A percentile compares a stretch with the other conserved stretches of the same genome.
Evolutionary conservation across 345 rosid species (phyloP).

Genomic region (Gynandropsis gynandra): DNA sequence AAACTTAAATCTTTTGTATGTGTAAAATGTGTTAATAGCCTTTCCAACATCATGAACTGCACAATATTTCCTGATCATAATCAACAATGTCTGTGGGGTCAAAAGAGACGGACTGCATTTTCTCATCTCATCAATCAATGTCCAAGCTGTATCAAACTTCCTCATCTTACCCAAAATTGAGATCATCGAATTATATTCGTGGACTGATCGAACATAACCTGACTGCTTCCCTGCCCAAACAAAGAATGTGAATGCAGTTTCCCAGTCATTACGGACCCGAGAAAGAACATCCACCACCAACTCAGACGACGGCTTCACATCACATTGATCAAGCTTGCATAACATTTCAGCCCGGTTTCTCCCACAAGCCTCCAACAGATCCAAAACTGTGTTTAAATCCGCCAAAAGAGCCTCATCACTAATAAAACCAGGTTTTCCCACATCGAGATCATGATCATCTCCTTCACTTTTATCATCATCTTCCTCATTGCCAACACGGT

Average conservation of each 20-base stretch:
- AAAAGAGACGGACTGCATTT: conserved; percentile 47
- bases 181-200: conserved; percentile 73
- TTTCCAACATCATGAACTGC: conserved; percentile 74
- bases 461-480: conserved; percentile 21
- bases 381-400: conserved; percentile 38
- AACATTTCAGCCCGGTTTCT: conserved; percentile 34
- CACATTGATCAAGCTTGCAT: conserved; percentile 50
- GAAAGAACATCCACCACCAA: conserved; percentile 70
- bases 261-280: conserved; percentile 74
- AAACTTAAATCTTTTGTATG: conserved; percentile 54
- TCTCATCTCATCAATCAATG: conserved; percentile 79
- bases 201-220: conserved; percentile 45
- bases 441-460: conserved; percentile 15
- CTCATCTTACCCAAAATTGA: conserved; percentile 78
- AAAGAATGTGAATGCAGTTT: conserved; percentile 77
- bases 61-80: conserved; percentile 85
- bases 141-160: conserved; percentile 89
- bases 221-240: conserved; percentile 71
- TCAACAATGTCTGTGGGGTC: conserved; percentile 65
- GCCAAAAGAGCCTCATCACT: conserved; percentile 24
- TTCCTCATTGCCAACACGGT: conserved; percentile 2
- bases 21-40: conserved; percentile 77
- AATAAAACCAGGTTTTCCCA: neutral
- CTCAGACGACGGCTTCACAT: conserved; percentile 42
- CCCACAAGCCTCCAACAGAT: conserved; percentile 36